Conservation (phyloP, 495 filamentous ascomycete species). For the Aspergillus panamensis region DNA sequence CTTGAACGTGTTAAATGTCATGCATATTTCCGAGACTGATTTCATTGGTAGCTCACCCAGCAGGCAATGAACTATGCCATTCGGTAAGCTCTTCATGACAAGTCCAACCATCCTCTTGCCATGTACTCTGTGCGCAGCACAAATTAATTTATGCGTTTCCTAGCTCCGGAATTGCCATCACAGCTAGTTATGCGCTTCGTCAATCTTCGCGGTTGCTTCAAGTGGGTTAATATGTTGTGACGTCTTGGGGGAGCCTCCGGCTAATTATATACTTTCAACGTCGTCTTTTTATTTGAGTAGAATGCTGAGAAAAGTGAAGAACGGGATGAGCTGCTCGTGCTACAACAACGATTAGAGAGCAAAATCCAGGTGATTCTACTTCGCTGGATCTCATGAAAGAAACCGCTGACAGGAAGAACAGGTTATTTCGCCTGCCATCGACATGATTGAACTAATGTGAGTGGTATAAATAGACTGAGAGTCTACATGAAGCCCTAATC, state of each 20-base stretch:
- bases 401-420: slow-evolving; percentile 25
- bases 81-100: slow-evolving; percentile 37
- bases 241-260: not conserved
- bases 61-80: slow-evolving; percentile 93
- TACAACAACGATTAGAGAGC: slow-evolving; percentile 74
- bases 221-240: slow-evolving; percentile 39
- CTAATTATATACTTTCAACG: slow-evolving; percentile 16
- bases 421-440: slow-evolving; percentile 90
- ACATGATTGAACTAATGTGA: slow-evolving; percentile 90
- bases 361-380: slow-evolving; percentile 69
- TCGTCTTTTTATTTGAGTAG: slow-evolving; percentile 30
- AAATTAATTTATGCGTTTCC: slow-evolving; percentile 15
- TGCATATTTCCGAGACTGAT: slow-evolving; percentile 14
- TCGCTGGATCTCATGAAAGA: not conserved
- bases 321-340: slow-evolving; percentile 61
- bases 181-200: slow-evolving; percentile 76
- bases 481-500: not conserved
- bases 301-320: slow-evolving; percentile 62
- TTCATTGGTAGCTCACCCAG: slow-evolving; percentile 56
- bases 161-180: slow-evolving; percentile 85
- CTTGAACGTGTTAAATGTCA: not conserved
- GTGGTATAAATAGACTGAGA: slow-evolving; percentile 12
- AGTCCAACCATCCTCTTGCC: not conserved
- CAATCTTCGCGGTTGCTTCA: slow-evolving; percentile 80
- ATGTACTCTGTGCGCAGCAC: not conserved